phyloP scores from a whole-genome alignment of 1,139 yeast genomes.

The Arxiozyma slooffiae region DNA sequence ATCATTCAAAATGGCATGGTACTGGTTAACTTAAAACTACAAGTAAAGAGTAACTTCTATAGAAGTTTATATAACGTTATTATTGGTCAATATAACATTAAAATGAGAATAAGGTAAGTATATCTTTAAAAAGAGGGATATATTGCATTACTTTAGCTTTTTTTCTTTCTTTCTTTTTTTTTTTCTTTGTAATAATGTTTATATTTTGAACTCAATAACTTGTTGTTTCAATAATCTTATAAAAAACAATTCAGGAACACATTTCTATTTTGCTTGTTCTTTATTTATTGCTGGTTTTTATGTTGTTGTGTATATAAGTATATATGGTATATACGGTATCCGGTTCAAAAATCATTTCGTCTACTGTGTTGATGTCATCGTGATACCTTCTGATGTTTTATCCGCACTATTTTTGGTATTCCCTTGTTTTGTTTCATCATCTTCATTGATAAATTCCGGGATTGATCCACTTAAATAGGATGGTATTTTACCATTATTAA shows the following conservation, averaged over 20 bases:
- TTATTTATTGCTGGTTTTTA: no score
- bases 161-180: no score
- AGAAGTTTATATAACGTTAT: no score
- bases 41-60: neutral
- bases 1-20: neutral
- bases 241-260: no score
- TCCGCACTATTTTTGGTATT: conserved; percentile 7
- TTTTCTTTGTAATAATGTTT: no score
- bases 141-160: neutral
- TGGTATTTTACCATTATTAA: conserved; percentile 16
- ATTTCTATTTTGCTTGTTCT: no score
- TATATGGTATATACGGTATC: neutral
- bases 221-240: no score
- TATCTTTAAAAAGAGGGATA: neutral
- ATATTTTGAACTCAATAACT: no score
- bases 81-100: neutral
- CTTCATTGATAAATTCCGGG: conserved; percentile 29
- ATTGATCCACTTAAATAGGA: conserved; percentile 22
- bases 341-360: neutral
- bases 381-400: conserved; percentile 14
- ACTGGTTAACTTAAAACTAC: neutral
- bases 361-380: neutral
- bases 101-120: no score
- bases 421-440: conserved; percentile 9
- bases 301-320: no score